Percentiles rank a stretch among this genome's conserved stretches.
These are phyloP conservation scores for Phaeodactylum tricornutum DNA, from an alignment of 108 stramenopile genomes.

Conservation along the genomic window DNA sequence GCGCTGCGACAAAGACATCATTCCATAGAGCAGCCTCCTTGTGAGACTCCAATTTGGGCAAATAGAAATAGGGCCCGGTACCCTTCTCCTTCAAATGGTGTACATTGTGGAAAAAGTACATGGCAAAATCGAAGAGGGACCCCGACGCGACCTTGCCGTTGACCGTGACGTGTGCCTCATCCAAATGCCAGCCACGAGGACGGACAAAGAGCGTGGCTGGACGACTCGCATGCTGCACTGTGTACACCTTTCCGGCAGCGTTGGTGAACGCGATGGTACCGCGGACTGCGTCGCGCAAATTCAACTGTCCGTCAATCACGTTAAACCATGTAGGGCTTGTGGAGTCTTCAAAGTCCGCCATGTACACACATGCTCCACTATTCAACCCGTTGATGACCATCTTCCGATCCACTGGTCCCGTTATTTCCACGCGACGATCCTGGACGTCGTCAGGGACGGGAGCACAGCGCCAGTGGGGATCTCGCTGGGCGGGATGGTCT, in stretches of 20 bases:
- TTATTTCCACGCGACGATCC: slow-evolving; percentile 90
- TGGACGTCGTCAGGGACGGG: slow-evolving; percentile 67
- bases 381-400: slow-evolving; percentile 96
- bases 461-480: slow-evolving; percentile 79
- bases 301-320: slow-evolving; percentile 82
- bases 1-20: slow-evolving; percentile 80
- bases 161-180: slow-evolving; percentile 85
- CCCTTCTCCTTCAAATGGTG: slow-evolving; percentile 57
- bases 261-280: slow-evolving; percentile 82
- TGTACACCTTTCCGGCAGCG: slow-evolving; percentile 78
- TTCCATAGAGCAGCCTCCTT: slow-evolving; percentile 90
- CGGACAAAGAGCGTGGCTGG: slow-evolving; percentile 81
- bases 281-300: slow-evolving; percentile 83
- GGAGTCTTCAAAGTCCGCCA: slow-evolving; percentile 94
- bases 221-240: slow-evolving; percentile 38
- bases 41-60: slow-evolving; percentile 86
- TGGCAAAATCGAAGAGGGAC: slow-evolving; percentile 82
- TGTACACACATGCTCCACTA: slow-evolving; percentile 81
- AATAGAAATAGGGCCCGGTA: slow-evolving; percentile 80
- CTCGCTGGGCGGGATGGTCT: slow-evolving; percentile 41
- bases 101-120: slow-evolving; percentile 90
- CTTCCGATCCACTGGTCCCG: slow-evolving; percentile 83
- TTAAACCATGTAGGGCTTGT: slow-evolving; percentile 80
- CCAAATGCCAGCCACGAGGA: slow-evolving; percentile 89
- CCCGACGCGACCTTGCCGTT: slow-evolving; percentile 77